A percentile compares a stretch with the other conserved stretches of the same genome.
Conservation (phyloP, 805 yeast species). For the Cyberlindnera japonica region DNA sequence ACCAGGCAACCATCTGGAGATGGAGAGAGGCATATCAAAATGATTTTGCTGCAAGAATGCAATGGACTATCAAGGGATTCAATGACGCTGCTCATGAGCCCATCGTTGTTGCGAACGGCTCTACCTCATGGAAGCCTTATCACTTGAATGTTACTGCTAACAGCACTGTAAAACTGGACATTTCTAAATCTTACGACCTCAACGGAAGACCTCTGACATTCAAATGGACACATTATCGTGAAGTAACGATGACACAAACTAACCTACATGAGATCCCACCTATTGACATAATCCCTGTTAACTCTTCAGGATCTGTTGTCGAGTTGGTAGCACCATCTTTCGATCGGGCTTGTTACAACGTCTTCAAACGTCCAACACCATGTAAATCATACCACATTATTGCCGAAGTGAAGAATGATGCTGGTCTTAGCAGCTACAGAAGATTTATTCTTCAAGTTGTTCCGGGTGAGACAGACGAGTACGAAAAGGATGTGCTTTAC, state of each 20-base stretch:
- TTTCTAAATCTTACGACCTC: slow-evolving; percentile 27
- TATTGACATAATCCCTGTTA: slow-evolving; percentile 11
- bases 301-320: slow-evolving; percentile 15
- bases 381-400: slow-evolving; percentile 2
- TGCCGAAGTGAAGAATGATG: slow-evolving; percentile 3
- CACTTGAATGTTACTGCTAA: slow-evolving; percentile 15
- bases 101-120: slow-evolving; percentile 22
- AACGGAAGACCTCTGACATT: slow-evolving; percentile 13
- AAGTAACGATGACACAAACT: slow-evolving; percentile 21
- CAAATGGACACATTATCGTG: slow-evolving; percentile 28
- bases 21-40: slow-evolving; percentile 31
- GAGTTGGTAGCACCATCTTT: slow-evolving; percentile 13
- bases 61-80: slow-evolving; percentile 31
- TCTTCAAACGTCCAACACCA: slow-evolving; percentile 9
- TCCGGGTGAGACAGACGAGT: slow-evolving; percentile 3
- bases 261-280: slow-evolving; percentile 20
- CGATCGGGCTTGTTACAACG: slow-evolving; percentile 11
- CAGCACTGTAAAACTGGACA: slow-evolving; percentile 21
- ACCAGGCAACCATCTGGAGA: slow-evolving; percentile 32
- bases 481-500: not conserved
- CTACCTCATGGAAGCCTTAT: slow-evolving; percentile 22
- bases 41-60: slow-evolving; percentile 32
- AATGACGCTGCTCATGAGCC: slow-evolving; percentile 26
- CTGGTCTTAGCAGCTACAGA: not conserved
- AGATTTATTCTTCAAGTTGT: not conserved